Evolutionary conservation across 2,329 filamentous ascomycete species (phyloP), one percentile per base, ranked within the genome.

Genomic region (Colletotrichum tofieldiae): DNA sequence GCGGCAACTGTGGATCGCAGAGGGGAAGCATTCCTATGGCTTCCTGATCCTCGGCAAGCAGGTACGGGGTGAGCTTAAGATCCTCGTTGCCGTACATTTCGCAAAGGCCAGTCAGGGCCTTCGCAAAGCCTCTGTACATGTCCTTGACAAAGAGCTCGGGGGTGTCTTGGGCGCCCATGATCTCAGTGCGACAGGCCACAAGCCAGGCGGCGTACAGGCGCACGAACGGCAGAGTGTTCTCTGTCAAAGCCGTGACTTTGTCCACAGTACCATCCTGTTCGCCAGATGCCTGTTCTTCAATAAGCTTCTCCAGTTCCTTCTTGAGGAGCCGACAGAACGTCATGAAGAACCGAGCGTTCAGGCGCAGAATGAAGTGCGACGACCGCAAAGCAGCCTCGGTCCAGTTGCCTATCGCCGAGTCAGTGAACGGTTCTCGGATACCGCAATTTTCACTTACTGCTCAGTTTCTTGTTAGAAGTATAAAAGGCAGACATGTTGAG

Each of bases 401-500:
- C 80, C 85, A 87, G 69, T 87, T 83, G 73, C 86, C 86, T 86
- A 72, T 63, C 65, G 14, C n/a, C 23, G 39, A 70, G 51, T 67
- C 67, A 63, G 43, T 37, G 16, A 29, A 39, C 39, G 23, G 41
- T 18, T n/a, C 3, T 14, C 45, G 5, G 60, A 45, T n/a, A 63
- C 20, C 11, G 9, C 29, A n/a, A 23, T 4, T 12, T 29, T 32
- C 5, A 81, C 84, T 72, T 73, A 83, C 83, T 79, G 26, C 86
- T 84, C 73, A 92, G 86, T 76, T 88, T 89, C 32, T 89, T 83
- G 39, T 86, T 87, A 54, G 94, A 92, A 78, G 94, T 88, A 75
- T 92, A 89, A 80, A 96, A 94, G 8, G 95, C 94, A 7, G 94
- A 91, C 73, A 98, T 93, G 77, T 97, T 98, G 76, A 96, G 91